Evolutionary conservation across 2,329 filamentous ascomycete species (phyloP).

Genomic region (Tricladium varicosporioides): DNA sequence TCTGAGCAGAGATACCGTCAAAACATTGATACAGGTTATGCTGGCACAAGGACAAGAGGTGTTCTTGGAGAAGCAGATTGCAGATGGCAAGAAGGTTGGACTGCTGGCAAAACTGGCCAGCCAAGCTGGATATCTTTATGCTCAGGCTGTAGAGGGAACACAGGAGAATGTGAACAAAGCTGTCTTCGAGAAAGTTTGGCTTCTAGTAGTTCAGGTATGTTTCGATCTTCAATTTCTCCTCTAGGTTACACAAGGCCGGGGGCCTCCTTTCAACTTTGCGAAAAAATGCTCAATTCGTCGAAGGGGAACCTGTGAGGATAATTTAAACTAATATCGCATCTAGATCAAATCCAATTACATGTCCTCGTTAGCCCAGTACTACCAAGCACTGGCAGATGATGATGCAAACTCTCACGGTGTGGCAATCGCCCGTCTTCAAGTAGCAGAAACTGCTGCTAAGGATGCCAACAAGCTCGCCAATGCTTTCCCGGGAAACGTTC

Average conservation of each 20-base stretch:
- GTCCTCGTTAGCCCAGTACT: slow-evolving; percentile 86
- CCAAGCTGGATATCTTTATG: slow-evolving; percentile 84
- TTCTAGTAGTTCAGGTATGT: slow-evolving; percentile 73
- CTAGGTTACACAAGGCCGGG: no score
- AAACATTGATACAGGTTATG: slow-evolving; percentile 88
- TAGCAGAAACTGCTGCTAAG: slow-evolving; percentile 74
- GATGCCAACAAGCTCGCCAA: slow-evolving; percentile 76
- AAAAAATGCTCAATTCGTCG: no score
- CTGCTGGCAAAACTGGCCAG: slow-evolving; percentile 90
- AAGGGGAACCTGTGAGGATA: no score
- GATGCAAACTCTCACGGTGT: slow-evolving; percentile 84
- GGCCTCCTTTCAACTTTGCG: no score
- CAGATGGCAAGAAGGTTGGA: slow-evolving; percentile 88
- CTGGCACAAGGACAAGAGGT: slow-evolving; percentile 96
- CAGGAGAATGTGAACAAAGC: slow-evolving; percentile 90
- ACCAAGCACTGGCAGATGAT: slow-evolving; percentile 86
- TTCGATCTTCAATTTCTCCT: no score
- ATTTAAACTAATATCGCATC: no score
- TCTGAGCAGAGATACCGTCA: slow-evolving; percentile 90
- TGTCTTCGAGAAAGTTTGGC: slow-evolving; percentile 93
- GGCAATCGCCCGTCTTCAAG: slow-evolving; percentile 77
- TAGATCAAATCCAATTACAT: slow-evolving; percentile 78
- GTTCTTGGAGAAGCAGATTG: slow-evolving; percentile 93
- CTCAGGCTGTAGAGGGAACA: slow-evolving; percentile 82
- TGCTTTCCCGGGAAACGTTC: slow-evolving; percentile 76